Base-by-base conservation (phyloP, 1,284 basidiomycete genomes). In the Rhodofomes roseus region DNA sequence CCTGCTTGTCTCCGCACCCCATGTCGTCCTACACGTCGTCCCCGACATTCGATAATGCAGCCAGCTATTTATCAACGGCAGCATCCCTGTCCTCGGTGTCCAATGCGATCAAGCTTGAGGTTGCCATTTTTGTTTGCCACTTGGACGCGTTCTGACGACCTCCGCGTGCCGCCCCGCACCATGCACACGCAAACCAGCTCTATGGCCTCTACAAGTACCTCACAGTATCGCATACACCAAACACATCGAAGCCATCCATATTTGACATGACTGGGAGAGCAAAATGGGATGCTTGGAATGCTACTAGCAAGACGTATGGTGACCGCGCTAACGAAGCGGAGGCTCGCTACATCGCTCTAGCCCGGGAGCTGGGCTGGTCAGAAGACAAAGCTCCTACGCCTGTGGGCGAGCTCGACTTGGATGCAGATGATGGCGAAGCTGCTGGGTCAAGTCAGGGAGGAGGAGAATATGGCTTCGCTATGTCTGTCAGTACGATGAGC, bases 271-370 rank as follows among this genome's bases (percentile, higher is more conserved):
- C 88, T 2, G 89, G 86, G 2, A 79, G 92, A 34, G 92, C 93
- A 1, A 96, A 96, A 73, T 93, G 92, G 88, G 93, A 95, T 69
- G 90, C 92, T 1, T 96, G 93, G 92, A 78, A 71, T 34, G 68
- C 76, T 6, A 72, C 79, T n/a, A 81, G 80, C 4, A 78, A 78
- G 62, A 77, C 73, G 22, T 90, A 86, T 63, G 70, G 71, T 22
- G 72, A 68, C n/a, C 68, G 69, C 8, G 69, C 71, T 3, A 65
- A 66, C 20, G 81, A 81, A 39, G 85, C 79, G 40, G 83, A 86
- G 70, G 71, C 64, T 44, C 78, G 86, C 65, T 95, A 95, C 71
- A 73, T 93, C 59, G 82, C 83, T 31, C 81, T 93, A 53, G 93
- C 93, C 5, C 73, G 71, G 56, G 78, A 73, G 59, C 75, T 90